These are phyloP conservation scores for Aspergillus incahuasiensis DNA, from an alignment of 495 filamentous ascomycete genomes.

Conservation along the genomic window DNA sequence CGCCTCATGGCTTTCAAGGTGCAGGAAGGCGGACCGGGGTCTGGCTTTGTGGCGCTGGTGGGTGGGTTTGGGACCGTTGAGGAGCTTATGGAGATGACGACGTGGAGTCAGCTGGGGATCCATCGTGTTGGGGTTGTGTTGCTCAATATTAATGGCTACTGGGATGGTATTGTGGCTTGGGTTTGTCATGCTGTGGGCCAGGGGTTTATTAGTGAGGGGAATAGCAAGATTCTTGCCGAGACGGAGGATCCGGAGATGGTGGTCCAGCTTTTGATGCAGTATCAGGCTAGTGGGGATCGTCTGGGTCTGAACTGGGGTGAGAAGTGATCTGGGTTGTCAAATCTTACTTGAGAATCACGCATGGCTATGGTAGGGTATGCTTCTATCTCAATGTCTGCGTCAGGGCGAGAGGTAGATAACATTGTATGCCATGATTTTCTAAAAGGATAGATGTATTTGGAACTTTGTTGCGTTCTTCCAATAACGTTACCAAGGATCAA, in stretches of 20 bases:
- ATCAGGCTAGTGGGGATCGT: slow-evolving; percentile 65
- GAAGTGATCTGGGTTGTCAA: slow-evolving; percentile 36
- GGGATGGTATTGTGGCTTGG: slow-evolving; percentile 81
- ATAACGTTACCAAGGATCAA: no score
- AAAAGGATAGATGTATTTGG: no score
- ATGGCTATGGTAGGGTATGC: no score
- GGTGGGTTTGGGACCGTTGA: slow-evolving; percentile 95
- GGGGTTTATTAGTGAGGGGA: slow-evolving; percentile 67
- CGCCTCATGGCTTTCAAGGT: slow-evolving; percentile 86
- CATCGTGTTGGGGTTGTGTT: slow-evolving; percentile 76
- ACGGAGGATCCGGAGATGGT: slow-evolving; percentile 67
- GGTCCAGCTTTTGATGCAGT: slow-evolving; percentile 64
- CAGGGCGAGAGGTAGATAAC: no score
- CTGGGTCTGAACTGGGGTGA: slow-evolving; percentile 79
- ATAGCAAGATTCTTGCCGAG: slow-evolving; percentile 71
- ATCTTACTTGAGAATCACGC: background rate
- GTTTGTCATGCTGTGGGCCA: slow-evolving; percentile 68
- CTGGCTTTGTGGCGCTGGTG: slow-evolving; percentile 83
- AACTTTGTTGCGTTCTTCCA: no score
- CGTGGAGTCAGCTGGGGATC: slow-evolving; percentile 97
- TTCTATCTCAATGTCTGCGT: no score
- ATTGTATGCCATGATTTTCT: no score
- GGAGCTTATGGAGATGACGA: slow-evolving; percentile 92
- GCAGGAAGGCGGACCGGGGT: slow-evolving; percentile 70
- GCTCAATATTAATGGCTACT: slow-evolving; percentile 85